Conservation (phyloP, 164 flowering plant genomes). For the Dillenia turbinata region DNA sequence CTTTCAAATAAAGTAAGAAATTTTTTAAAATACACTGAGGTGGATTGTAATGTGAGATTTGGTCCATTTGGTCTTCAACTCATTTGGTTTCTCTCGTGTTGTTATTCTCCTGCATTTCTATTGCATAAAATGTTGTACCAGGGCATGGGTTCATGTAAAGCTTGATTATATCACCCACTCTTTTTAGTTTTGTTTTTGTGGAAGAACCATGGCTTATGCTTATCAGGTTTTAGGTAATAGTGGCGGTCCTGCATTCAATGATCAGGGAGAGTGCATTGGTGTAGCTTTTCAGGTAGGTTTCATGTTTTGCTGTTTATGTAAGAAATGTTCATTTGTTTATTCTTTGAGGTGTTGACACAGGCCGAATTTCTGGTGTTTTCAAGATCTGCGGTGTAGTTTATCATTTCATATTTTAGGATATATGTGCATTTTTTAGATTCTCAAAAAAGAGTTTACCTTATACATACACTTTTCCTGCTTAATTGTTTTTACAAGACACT, state of each 20-base stretch:
- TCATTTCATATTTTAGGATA: not conserved
- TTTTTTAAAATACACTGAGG: too few relatives aligned
- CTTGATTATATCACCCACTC: not conserved
- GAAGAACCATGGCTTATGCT: slow-evolving; percentile 20
- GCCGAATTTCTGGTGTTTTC: slow-evolving; percentile 8
- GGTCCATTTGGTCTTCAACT: not conserved
- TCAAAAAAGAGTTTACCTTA: too few relatives aligned
- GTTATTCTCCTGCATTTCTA: not conserved
- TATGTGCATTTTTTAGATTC: too few relatives aligned
- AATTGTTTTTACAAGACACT: slow-evolving; percentile 21
- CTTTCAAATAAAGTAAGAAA: too few relatives aligned
- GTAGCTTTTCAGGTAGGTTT: slow-evolving; percentile 93
- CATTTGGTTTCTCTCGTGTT: too few relatives aligned
- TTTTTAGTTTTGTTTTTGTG: slow-evolving; percentile 9
- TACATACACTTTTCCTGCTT: not conserved
- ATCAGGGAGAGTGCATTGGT: slow-evolving; percentile 94
- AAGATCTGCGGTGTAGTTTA: not conserved
- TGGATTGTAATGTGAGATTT: not conserved
- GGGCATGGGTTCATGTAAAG: too few relatives aligned
- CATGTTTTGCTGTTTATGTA: too few relatives aligned
- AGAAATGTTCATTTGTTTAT: too few relatives aligned
- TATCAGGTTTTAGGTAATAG: slow-evolving; percentile 74
- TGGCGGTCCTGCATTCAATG: slow-evolving; percentile 99
- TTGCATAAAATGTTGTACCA: too few relatives aligned
- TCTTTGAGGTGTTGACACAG: too few relatives aligned